Evolutionary conservation across 2,329 filamentous ascomycete genomes (phyloP).

Genomic region (Pseudopyricularia cyperi): DNA sequence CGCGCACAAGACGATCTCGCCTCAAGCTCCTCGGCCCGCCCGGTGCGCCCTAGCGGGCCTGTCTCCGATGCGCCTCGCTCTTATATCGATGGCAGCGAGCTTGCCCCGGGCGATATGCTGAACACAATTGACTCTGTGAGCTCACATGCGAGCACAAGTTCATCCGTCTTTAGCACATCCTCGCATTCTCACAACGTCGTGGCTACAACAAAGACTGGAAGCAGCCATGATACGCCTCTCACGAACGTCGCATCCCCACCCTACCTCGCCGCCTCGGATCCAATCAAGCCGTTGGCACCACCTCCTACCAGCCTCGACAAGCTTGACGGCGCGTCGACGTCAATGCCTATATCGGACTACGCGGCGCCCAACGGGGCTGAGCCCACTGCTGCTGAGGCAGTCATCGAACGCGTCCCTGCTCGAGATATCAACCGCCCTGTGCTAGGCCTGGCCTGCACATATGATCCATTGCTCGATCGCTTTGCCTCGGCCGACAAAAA

Average conservation of each 20-base stretch:
- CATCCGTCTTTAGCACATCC: slow-evolving; percentile 53
- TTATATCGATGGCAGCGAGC: slow-evolving; percentile 42
- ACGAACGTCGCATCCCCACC: slow-evolving; percentile 37
- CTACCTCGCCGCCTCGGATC: slow-evolving; percentile 30
- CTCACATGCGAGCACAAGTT: slow-evolving; percentile 57
- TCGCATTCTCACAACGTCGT: slow-evolving; percentile 24
- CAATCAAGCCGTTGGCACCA: slow-evolving; percentile 30
- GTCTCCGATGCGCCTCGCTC: slow-evolving; percentile 1
- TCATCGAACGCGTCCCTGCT: slow-evolving; percentile 33
- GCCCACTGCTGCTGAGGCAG: slow-evolving; percentile 7
- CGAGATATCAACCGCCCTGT: slow-evolving; percentile 41
- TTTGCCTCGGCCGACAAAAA: slow-evolving; percentile 29
- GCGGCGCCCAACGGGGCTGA: slow-evolving; percentile 9
- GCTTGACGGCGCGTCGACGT: neutral
- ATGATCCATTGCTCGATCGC: slow-evolving; percentile 45
- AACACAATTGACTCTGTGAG: slow-evolving; percentile 61
- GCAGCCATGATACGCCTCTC: slow-evolving; percentile 36
- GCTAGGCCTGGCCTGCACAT: slow-evolving; percentile 45
- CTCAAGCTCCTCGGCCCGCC: neutral
- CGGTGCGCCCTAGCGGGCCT: neutral
- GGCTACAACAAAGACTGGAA: slow-evolving; percentile 26
- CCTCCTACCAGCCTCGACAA: neutral
- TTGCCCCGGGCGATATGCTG: slow-evolving; percentile 49
- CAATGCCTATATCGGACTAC: neutral
- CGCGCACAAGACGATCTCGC: neutral